A percentile compares a stretch with the other conserved stretches of the same genome.
Evolutionary conservation across 2,329 filamentous ascomycete genomes (phyloP).

Genomic region (Trichoderma breve): DNA sequence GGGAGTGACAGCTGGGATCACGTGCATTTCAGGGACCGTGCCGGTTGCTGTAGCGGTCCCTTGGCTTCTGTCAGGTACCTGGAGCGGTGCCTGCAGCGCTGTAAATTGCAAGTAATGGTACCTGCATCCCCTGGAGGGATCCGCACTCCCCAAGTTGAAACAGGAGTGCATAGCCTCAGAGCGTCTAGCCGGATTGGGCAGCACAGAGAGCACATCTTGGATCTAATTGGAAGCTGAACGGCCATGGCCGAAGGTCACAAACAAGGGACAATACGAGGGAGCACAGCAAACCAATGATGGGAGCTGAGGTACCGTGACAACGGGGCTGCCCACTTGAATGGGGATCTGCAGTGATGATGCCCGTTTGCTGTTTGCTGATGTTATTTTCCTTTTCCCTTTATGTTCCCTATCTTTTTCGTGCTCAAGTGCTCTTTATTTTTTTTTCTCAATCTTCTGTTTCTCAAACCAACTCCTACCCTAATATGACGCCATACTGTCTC

Average conservation of each 20-base stretch:
- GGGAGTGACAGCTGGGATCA: constrained; percentile 5
- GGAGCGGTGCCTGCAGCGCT: not conserved
- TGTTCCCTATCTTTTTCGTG: not conserved
- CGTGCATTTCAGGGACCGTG: constrained; percentile 10
- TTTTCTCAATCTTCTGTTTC: not conserved
- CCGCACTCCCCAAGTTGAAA: constrained; percentile 49
- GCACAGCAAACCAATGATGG: not conserved
- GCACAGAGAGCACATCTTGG: not conserved
- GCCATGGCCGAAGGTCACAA: not conserved
- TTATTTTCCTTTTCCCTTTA: not conserved
- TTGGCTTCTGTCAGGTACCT: not conserved
- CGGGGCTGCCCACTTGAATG: not conserved
- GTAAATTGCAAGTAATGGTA: not conserved
- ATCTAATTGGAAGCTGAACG: constrained; percentile 6
- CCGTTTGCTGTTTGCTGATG: not conserved
- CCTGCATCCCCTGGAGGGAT: constrained; percentile 16
- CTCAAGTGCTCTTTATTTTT: not conserved
- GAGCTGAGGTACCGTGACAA: not conserved
- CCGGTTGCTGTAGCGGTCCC: not conserved
- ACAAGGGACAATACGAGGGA: constrained; percentile 2
- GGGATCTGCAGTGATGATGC: not conserved
- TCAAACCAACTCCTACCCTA: not conserved
- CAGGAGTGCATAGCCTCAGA: constrained; percentile 20
- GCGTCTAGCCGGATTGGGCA: constrained; percentile 11
- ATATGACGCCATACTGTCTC: not conserved